phyloP scores from a whole-genome alignment of 495 filamentous ascomycete species.

The Hypoxylon crocopeplum region DNA sequence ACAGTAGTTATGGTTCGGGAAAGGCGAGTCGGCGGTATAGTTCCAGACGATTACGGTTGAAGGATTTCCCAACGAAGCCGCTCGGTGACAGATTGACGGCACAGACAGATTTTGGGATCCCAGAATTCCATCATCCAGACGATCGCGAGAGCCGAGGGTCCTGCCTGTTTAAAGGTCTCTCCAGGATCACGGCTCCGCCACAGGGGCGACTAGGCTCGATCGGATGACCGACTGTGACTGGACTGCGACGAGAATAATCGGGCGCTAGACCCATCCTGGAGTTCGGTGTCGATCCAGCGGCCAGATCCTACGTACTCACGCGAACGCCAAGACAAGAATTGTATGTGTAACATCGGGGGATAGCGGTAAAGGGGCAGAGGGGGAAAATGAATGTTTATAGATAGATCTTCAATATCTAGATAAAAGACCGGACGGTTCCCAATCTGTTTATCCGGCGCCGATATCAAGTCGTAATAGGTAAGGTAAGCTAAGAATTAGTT shows the following conservation, averaged over 20 bases:
- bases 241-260: conserved; percentile 15
- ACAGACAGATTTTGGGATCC: conserved; percentile 5
- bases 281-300: conserved; percentile 38
- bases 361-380: background rate
- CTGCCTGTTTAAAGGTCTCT: conserved; percentile 24
- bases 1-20: conserved; percentile 5
- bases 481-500: background rate
- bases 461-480: background rate
- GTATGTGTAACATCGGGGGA: conserved; percentile 1
- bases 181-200: conserved; percentile 30
- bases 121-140: conserved; percentile 15
- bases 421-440: conserved; percentile 5
- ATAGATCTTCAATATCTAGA: no score
- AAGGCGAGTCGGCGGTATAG: conserved; percentile 16
- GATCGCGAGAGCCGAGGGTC: conserved; percentile 15
- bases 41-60: conserved; percentile 1
- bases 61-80: conserved; percentile 14
- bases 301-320: conserved; percentile 9
- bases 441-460: background rate
- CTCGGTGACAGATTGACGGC: conserved; percentile 31
- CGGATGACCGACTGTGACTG: conserved; percentile 32
- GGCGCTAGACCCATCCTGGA: conserved; percentile 28
- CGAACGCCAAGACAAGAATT: background rate
- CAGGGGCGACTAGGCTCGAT: conserved; percentile 36
- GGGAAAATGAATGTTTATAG: no score